Evolutionary conservation across 352 stramenopile genomes (phyloP), one percentile per base, ranked within the genome.

Genomic region (Blastocystis sp.): DNA sequence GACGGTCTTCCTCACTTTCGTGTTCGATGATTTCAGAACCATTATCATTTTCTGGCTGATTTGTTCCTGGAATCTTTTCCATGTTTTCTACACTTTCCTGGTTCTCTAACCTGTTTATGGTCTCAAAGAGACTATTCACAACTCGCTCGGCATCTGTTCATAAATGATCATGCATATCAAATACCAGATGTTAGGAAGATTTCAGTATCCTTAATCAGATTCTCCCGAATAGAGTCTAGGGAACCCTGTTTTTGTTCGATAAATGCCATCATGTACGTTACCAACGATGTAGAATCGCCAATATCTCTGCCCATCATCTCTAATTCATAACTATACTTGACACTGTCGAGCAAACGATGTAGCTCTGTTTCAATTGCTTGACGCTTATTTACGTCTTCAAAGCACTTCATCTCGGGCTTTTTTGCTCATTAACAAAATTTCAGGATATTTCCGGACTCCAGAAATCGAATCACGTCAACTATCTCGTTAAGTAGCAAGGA

Each of bases 81-180:
- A 11, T 22, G 0, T 9, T 33, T 2, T n/a, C 48, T 37, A 24
- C 40, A 48, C 40, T 40, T 5, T 11, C 1, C 11, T 66, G 30
- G 24, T 66, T 54, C 33, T 76, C 64, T 17, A 84, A 30, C 7
- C 44, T 37, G n/a, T 84, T 35, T 37, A 84, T 66, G 17, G 53
- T 66, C 17, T 62, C 73, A 51, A 84, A 84, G 17, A 84, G 53
- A 44, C 44, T 42, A 84, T 84, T 56, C 27, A 84, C 30, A 44
- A 84, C 59, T 68, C 73, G 48, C 24, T 84, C 73, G 22, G 73
- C 68, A 44, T 84, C 73, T 84, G 68, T 15, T 64, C 13, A 19
- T 42, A 24, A n/a, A 2, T 42, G 1, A 69, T 30, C 40, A 33
- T 24, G 19, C 4, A 66, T 1, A 64, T 4, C 1, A 66, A 13